Conservation (phyloP, 306 rosid species). For the Pterocarpus macrocarpus region DNA sequence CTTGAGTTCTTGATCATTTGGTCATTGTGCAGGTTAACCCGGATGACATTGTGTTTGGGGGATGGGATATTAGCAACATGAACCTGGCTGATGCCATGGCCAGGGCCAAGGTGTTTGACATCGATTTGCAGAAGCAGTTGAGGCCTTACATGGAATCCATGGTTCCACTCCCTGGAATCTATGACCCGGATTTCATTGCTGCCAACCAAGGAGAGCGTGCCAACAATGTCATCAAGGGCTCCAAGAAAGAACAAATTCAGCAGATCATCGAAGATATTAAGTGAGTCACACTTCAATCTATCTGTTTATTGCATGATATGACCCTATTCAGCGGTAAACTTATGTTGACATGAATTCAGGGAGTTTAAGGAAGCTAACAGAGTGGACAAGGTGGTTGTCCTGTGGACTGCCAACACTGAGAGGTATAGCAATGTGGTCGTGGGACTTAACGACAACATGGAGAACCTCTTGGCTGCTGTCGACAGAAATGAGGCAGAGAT, state of each 20-base stretch:
- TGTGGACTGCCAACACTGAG: slow-evolving; percentile 99
- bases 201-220: slow-evolving; percentile 95
- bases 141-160: slow-evolving; percentile 98
- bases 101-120: slow-evolving; percentile 92
- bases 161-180: slow-evolving; percentile 98
- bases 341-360: slow-evolving; percentile 54
- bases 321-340: slow-evolving; percentile 17
- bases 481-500: slow-evolving; percentile 93
- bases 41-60: slow-evolving; percentile 93
- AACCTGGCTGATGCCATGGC: slow-evolving; percentile 97
- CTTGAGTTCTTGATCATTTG: background rate
- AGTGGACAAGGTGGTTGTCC: slow-evolving; percentile 90
- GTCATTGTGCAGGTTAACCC: slow-evolving; percentile 77
- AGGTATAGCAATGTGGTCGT: slow-evolving; percentile 86
- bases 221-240: slow-evolving; percentile 87
- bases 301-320: background rate
- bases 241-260: slow-evolving; percentile 85
- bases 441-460: slow-evolving; percentile 87
- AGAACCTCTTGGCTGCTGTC: slow-evolving; percentile 79
- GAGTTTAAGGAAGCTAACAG: slow-evolving; percentile 86
- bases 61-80: slow-evolving; percentile 98
- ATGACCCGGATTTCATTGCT: slow-evolving; percentile 92
- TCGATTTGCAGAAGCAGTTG: slow-evolving; percentile 94
- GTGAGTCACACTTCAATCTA: slow-evolving; percentile 49
- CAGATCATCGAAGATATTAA: slow-evolving; percentile 82